These are phyloP conservation scores for Posidonia australis DNA, from an alignment of 106 monocot species.

Conservation along the genomic window DNA sequence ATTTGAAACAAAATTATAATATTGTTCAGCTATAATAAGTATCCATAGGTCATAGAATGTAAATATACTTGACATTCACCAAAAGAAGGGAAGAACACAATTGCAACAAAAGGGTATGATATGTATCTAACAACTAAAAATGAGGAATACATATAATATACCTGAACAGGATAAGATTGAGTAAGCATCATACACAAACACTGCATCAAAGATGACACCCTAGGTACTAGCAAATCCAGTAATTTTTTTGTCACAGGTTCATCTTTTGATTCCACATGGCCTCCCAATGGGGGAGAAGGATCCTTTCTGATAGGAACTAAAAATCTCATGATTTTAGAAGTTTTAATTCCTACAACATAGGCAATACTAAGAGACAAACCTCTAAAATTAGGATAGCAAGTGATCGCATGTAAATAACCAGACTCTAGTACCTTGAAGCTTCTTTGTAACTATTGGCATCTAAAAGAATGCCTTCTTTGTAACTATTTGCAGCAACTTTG, in stretches of 20 bases:
- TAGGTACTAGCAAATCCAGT: constrained; percentile 34
- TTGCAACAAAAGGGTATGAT: too few relatives aligned
- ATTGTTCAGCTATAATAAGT: too few relatives aligned
- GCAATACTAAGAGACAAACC: neutral
- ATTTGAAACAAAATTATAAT: too few relatives aligned
- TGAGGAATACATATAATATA: constrained; percentile 11
- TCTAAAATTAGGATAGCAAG: neutral
- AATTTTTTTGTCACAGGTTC: constrained; percentile 31
- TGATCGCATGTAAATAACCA: neutral
- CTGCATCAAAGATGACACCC: constrained; percentile 52
- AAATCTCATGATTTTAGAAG: constrained; percentile 38
- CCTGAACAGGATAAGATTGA: constrained; percentile 56
- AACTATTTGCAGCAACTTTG: too few relatives aligned
- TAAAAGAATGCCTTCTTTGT: too few relatives aligned
- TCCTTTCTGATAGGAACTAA: constrained; percentile 71
- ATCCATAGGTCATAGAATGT: too few relatives aligned
- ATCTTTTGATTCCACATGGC: constrained; percentile 1
- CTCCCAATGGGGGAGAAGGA: constrained; percentile 44
- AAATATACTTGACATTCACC: too few relatives aligned
- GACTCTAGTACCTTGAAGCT: constrained; percentile 23
- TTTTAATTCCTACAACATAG: constrained; percentile 40
- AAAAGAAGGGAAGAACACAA: too few relatives aligned
- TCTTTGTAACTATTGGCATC: too few relatives aligned
- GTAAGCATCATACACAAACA: constrained; percentile 61
- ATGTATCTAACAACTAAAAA: too few relatives aligned